Evolutionary conservation across 768 basidiomycete species (phyloP).

Genomic region (Auriscalpium orientale): DNA sequence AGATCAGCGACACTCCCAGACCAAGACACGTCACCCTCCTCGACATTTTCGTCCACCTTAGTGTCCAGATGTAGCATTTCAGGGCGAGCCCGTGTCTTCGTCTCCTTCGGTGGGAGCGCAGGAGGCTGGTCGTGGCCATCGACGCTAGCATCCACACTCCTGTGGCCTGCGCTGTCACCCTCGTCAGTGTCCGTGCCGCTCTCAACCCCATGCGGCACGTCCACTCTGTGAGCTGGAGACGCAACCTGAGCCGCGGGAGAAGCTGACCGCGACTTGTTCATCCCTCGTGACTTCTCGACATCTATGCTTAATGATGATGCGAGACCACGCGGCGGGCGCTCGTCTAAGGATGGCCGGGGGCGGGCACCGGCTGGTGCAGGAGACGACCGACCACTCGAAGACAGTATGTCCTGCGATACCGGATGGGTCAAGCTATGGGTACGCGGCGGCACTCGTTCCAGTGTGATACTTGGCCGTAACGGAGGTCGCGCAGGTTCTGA

Average conservation of each 20-base stretch:
- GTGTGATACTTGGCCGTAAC: slow-evolving; percentile 10
- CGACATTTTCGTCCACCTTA: slow-evolving; percentile 1
- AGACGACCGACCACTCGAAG: neutral
- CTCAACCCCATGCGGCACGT: slow-evolving; percentile 68
- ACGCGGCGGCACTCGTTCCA: slow-evolving; percentile 15
- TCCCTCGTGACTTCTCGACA: slow-evolving; percentile 19
- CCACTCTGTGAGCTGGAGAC: slow-evolving; percentile 42
- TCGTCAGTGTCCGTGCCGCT: slow-evolving; percentile 73
- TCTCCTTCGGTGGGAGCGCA: slow-evolving; percentile 1
- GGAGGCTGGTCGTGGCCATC: neutral
- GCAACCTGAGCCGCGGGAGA: slow-evolving; percentile 6
- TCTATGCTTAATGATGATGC: slow-evolving; percentile 21
- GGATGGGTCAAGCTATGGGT: slow-evolving; percentile 8
- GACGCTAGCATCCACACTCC: neutral
- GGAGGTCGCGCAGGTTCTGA: slow-evolving; percentile 20
- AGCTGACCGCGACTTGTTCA: slow-evolving; percentile 3
- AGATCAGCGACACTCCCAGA: slow-evolving; percentile 18
- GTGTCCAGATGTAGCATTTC: slow-evolving; percentile 26
- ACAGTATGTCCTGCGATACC: neutral
- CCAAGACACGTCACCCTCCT: slow-evolving; percentile 33
- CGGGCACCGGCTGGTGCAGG: slow-evolving; percentile 10
- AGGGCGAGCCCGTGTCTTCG: slow-evolving; percentile 6
- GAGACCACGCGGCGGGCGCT: slow-evolving; percentile 15
- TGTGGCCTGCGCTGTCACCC: slow-evolving; percentile 28
- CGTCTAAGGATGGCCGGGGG: slow-evolving; percentile 19